A percentile compares a stretch with the other conserved stretches of the same genome.
Conservation (phyloP, 495 filamentous ascomycete genomes). For the Tuber borchii region DNA sequence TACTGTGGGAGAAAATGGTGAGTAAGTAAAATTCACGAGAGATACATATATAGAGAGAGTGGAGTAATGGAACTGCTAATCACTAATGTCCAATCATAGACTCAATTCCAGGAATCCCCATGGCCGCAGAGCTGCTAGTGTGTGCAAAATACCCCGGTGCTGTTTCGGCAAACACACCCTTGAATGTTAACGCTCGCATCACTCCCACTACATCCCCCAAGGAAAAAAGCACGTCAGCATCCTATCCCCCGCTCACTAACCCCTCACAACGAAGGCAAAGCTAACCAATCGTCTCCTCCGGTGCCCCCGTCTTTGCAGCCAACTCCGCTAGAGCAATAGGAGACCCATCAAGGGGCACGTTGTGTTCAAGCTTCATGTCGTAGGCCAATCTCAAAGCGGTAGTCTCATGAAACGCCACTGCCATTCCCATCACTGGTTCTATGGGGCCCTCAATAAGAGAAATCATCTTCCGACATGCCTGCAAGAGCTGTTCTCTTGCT, state of each 20-base stretch:
- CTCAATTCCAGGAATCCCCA: not conserved
- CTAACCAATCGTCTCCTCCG: slow-evolving; percentile 5
- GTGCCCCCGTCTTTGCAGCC: slow-evolving; percentile 4
- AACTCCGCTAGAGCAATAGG: slow-evolving; percentile 7
- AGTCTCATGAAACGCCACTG: slow-evolving; percentile 1
- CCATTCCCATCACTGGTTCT: not conserved
- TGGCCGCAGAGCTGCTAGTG: slow-evolving; percentile 3
- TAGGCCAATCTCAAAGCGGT: not conserved
- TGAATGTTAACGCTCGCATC: slow-evolving; percentile 8
- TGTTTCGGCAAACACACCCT: slow-evolving; percentile 10
- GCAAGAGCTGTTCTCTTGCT: slow-evolving; percentile 8
- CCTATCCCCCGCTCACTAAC: not conserved
- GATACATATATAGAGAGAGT: not conserved
- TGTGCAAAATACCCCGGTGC: slow-evolving; percentile 12
- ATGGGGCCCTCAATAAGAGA: slow-evolving; percentile 7
- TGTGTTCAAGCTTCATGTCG: slow-evolving; percentile 6
- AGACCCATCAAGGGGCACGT: slow-evolving; percentile 7
- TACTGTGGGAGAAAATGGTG: not conserved
- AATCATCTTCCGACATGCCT: slow-evolving; percentile 9
- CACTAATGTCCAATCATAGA: slow-evolving; percentile 2
- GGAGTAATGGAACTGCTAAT: not conserved
- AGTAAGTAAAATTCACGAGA: not conserved
- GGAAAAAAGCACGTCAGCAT: not conserved
- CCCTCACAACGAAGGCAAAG: not conserved
- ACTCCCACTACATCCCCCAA: not conserved